Evolutionary conservation across 129 eudicot species (phyloP).

Genomic region (Sambucus nigra): DNA sequence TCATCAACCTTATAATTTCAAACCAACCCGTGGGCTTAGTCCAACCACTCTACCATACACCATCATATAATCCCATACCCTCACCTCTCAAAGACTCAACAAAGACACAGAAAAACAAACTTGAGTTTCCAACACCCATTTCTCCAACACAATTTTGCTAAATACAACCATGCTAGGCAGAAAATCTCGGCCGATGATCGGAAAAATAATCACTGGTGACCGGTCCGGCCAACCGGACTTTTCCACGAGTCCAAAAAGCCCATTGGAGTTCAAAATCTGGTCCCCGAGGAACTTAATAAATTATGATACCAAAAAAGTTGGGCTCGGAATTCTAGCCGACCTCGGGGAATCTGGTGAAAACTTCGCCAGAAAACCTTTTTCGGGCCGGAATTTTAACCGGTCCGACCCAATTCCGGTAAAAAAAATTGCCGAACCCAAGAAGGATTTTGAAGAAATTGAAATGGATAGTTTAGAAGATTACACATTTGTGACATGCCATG

Average conservation of each 20-base stretch:
- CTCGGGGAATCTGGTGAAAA: slow-evolving; percentile 34
- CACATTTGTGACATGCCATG: slow-evolving; percentile 42
- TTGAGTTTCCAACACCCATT: no score
- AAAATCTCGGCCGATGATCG: slow-evolving; percentile 39
- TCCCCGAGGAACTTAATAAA: slow-evolving; percentile 43
- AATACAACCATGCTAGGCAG: slow-evolving; percentile 34
- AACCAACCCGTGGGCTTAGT: slow-evolving; percentile 56
- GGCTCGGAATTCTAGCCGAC: slow-evolving; percentile 73
- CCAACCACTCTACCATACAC: slow-evolving; percentile 40
- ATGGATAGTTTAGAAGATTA: slow-evolving; percentile 35
- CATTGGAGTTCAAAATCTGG: slow-evolving; percentile 34
- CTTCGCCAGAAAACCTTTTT: slow-evolving; percentile 15
- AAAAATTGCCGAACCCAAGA: background rate
- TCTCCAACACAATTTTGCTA: background rate
- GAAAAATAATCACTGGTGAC: slow-evolving; percentile 28
- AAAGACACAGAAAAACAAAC: no score
- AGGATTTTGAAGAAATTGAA: slow-evolving; percentile 2
- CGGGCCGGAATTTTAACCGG: slow-evolving; percentile 19
- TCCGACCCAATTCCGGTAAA: slow-evolving; percentile 43
- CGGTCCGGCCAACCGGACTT: slow-evolving; percentile 3
- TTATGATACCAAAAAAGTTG: slow-evolving; percentile 47
- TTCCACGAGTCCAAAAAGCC: slow-evolving; percentile 35
- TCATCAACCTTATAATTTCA: slow-evolving; percentile 10
- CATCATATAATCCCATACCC: slow-evolving; percentile 6
- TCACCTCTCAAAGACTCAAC: background rate